Percentiles rank a stretch among this genome's conserved stretches.
These are phyloP conservation scores for Solanum dulcamara DNA, from an alignment of 257 asterid genomes.

Conservation along the genomic window DNA sequence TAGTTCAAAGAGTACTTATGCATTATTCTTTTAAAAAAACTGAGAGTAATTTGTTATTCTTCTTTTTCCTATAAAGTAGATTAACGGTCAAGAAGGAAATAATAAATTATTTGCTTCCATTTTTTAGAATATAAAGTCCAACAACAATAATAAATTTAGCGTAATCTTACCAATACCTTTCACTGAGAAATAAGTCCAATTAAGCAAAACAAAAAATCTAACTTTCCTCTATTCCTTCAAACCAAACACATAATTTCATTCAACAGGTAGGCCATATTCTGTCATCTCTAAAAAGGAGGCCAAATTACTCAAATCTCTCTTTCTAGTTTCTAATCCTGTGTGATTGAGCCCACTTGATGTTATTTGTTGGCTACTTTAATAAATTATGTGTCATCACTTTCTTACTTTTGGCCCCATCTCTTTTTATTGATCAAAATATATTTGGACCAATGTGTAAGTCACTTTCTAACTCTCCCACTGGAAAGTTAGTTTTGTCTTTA, in stretches of 20 bases:
- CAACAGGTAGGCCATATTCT: neutral
- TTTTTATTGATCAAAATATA: neutral
- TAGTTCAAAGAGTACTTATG: no score
- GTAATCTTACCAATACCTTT: no score
- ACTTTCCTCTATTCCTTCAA: neutral
- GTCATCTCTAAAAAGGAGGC: neutral
- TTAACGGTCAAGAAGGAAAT: no score
- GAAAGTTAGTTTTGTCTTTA: conserved; percentile 1
- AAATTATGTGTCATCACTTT: neutral
- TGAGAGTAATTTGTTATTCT: no score
- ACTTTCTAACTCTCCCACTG: neutral
- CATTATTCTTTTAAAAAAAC: no score
- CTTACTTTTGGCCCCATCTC: neutral
- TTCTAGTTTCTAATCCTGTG: neutral
- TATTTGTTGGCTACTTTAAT: neutral
- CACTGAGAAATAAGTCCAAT: no score
- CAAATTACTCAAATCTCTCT: neutral
- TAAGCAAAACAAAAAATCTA: neutral
- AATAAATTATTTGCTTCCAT: no score
- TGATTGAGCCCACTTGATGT: neutral
- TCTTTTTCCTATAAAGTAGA: no score
- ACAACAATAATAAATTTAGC: no score
- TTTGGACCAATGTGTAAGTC: neutral
- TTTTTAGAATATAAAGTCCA: no score
- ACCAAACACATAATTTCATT: neutral